Conservation (phyloP, 768 basidiomycete genomes). For the Suillus americanus region DNA sequence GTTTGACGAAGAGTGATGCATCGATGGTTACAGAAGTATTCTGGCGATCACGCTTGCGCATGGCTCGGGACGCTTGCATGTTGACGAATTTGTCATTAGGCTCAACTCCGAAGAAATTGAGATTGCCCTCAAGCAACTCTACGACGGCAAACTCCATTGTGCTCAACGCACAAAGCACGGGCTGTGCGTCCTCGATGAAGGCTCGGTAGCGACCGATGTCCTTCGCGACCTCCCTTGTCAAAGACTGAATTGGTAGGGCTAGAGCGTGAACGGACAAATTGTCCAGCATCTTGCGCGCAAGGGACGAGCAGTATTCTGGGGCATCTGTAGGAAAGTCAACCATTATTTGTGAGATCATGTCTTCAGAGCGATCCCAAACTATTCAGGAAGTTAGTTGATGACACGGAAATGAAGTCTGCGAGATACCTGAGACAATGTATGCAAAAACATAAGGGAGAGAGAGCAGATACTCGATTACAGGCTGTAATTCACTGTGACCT, state of each 20-base stretch:
- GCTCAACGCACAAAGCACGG: constrained; percentile 21
- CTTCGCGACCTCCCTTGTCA: constrained; percentile 11
- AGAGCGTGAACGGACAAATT: constrained; percentile 24
- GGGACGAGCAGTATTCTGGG: constrained; percentile 21
- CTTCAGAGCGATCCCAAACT: constrained; percentile 17
- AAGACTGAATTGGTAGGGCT: constrained; percentile 19
- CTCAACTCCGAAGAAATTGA: constrained; percentile 1
- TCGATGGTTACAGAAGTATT: constrained; percentile 21
- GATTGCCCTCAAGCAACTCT: not conserved
- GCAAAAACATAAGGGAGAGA: constrained; percentile 26
- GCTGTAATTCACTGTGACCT: constrained; percentile 14
- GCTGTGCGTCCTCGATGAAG: constrained; percentile 23
- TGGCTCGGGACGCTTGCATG: constrained; percentile 27
- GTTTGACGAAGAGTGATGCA: constrained; percentile 26
- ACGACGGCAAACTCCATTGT: constrained; percentile 1
- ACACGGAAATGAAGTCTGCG: not conserved
- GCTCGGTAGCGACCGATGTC: constrained; percentile 19
- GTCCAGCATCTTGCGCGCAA: constrained; percentile 20
- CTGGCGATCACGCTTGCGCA: constrained; percentile 18
- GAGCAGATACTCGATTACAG: constrained; percentile 28
- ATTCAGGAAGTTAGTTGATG: not conserved
- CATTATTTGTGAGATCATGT: constrained; percentile 30
- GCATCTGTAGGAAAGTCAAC: constrained; percentile 31
- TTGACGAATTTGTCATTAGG: constrained; percentile 6
- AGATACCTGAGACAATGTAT: constrained; percentile 28